phyloP scores from a whole-genome alignment of 805 yeast genomes.

The Teunomyces aglyptinius region DNA sequence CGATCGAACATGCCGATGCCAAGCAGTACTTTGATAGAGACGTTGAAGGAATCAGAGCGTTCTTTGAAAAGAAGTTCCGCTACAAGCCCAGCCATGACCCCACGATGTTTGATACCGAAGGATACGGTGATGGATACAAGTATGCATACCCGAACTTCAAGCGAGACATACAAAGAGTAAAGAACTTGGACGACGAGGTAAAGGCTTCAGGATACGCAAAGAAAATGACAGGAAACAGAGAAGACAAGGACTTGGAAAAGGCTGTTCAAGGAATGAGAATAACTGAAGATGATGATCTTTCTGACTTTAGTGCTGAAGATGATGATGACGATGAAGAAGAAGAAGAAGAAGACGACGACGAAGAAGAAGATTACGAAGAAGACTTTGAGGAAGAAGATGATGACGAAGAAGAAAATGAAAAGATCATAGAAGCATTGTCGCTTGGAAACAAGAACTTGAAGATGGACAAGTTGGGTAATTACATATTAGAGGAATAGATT shows the following conservation, averaged over 20 bases:
- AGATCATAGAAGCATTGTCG: slow-evolving; percentile 68
- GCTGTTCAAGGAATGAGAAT: slow-evolving; percentile 71
- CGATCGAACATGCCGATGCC: slow-evolving; percentile 89
- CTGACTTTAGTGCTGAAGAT: slow-evolving; percentile 17
- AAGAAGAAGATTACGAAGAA: slow-evolving; percentile 35
- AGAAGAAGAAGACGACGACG: slow-evolving; percentile 37
- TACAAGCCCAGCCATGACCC: slow-evolving; percentile 69
- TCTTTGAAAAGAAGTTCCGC: slow-evolving; percentile 74
- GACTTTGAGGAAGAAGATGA: slow-evolving; percentile 37
- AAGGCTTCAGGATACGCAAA: slow-evolving; percentile 84
- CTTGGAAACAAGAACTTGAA: slow-evolving; percentile 59
- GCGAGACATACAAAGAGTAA: slow-evolving; percentile 69
- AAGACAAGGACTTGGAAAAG: slow-evolving; percentile 65
- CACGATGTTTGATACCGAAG: slow-evolving; percentile 73
- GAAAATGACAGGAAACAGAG: slow-evolving; percentile 33
- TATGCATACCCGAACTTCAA: slow-evolving; percentile 76
- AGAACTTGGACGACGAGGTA: slow-evolving; percentile 76
- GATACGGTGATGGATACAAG: slow-evolving; percentile 77
- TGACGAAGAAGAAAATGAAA: slow-evolving; percentile 42
- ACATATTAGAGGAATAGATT: slow-evolving; percentile 52
- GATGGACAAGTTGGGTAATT: slow-evolving; percentile 82
- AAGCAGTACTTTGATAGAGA: slow-evolving; percentile 86
- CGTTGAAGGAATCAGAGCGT: slow-evolving; percentile 82
- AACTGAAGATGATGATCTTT: slow-evolving; percentile 21
- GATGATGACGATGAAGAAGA: slow-evolving; percentile 45